phyloP scores from a whole-genome alignment of 768 basidiomycete genomes.

The Kwoniella shandongensis region DNA sequence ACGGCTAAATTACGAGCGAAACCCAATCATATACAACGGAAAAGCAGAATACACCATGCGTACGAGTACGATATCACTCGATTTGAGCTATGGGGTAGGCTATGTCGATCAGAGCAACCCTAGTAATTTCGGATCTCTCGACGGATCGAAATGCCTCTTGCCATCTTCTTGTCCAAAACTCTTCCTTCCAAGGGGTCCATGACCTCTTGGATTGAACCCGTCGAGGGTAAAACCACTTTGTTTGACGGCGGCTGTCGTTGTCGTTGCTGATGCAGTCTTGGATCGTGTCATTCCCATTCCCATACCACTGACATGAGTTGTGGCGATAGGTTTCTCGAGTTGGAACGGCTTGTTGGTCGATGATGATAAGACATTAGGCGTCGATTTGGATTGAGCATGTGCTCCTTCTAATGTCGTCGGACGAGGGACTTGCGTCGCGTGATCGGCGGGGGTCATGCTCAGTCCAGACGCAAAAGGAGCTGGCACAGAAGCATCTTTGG shows the following conservation, averaged over 20 bases:
- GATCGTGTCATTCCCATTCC: no score
- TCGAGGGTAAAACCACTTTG: conserved; percentile 13
- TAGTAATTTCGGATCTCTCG: conserved; percentile 37
- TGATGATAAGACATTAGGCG: background rate
- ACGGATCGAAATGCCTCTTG: conserved; percentile 40
- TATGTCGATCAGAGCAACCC: conserved; percentile 18
- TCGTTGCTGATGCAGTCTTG: no score
- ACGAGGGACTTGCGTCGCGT: background rate
- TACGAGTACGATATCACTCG: no score
- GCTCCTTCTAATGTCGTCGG: no score
- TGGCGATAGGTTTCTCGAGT: background rate
- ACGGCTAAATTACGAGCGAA: no score
- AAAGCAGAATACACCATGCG: no score
- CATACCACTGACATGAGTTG: no score
- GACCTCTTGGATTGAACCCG: no score
- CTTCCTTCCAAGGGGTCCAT: background rate
- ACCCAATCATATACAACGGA: no score
- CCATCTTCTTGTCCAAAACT: background rate
- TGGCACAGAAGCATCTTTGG: no score
- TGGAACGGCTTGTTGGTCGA: background rate
- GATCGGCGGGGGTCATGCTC: background rate
- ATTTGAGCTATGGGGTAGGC: no score
- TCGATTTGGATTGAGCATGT: no score
- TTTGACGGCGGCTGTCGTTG: conserved; percentile 6
- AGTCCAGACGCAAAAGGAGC: background rate